phyloP scores from a whole-genome alignment of 2,329 filamentous ascomycete species.

The Pseudodiploospora longispora region DNA sequence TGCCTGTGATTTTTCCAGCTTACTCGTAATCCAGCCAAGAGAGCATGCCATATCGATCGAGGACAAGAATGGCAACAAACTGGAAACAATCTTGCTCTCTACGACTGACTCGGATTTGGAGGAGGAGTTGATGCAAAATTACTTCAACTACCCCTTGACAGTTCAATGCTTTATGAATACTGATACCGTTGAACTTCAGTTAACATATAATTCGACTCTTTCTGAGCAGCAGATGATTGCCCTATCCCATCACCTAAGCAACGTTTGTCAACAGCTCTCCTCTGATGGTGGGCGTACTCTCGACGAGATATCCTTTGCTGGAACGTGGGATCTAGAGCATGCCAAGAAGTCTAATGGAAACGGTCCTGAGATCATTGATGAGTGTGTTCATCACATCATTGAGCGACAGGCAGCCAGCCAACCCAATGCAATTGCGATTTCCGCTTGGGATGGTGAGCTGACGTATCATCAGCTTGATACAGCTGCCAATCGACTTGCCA shows the following conservation, averaged over 20 bases:
- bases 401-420: conserved; percentile 21
- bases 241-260: background rate
- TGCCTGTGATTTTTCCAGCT: conserved; percentile 2
- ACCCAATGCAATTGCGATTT: conserved; percentile 27
- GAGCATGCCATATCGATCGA: background rate
- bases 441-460: conserved; percentile 36
- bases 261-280: background rate
- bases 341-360: background rate
- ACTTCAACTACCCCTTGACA: background rate
- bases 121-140: background rate
- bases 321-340: background rate
- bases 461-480: conserved; percentile 32
- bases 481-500: conserved; percentile 29
- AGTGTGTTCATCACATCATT: background rate
- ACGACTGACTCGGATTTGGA: background rate
- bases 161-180: conserved; percentile 2
- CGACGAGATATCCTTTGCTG: background rate
- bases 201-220: background rate
- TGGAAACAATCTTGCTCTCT: background rate
- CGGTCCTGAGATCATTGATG: background rate
- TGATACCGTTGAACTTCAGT: background rate
- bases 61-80: background rate
- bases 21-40: conserved; percentile 1
- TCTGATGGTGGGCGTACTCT: background rate
- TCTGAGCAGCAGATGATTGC: background rate